These are phyloP conservation scores for Leavenworthia alabamica DNA, from an alignment of 345 rosid genomes.

Conservation along the genomic window DNA sequence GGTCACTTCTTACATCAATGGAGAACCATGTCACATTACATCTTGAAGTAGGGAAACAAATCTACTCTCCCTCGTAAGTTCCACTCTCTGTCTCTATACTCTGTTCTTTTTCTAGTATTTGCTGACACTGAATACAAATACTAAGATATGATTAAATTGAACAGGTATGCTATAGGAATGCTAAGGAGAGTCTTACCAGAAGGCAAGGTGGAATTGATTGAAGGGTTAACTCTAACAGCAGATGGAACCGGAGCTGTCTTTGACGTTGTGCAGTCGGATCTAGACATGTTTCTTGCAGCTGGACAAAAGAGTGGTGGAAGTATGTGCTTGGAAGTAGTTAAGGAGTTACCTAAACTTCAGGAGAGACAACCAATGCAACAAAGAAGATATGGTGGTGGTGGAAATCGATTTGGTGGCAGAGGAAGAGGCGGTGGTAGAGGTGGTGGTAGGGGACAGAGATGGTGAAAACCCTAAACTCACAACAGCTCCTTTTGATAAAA, in stretches of 20 bases:
- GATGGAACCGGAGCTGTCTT: constrained; percentile 84
- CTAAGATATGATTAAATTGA: background rate
- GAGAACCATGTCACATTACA: constrained; percentile 77
- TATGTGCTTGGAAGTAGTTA: constrained; percentile 59
- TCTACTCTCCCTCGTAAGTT: constrained; percentile 69
- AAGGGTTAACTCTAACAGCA: constrained; percentile 70
- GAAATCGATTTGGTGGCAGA: constrained; percentile 13
- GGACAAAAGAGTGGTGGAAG: constrained; percentile 59
- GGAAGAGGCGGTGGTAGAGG: constrained; percentile 31
- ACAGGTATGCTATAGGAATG: constrained; percentile 56
- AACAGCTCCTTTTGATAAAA: background rate
- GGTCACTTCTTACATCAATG: constrained; percentile 83
- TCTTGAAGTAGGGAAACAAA: constrained; percentile 68
- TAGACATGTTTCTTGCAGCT: constrained; percentile 54
- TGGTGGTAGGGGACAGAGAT: constrained; percentile 37
- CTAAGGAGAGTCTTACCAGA: constrained; percentile 86
- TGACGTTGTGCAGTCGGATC: constrained; percentile 58
- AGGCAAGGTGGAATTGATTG: constrained; percentile 71
- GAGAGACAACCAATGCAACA: constrained; percentile 43
- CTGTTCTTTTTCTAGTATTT: background rate
- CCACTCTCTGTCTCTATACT: background rate
- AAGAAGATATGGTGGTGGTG: constrained; percentile 32
- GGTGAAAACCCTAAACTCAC: background rate
- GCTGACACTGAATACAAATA: background rate
- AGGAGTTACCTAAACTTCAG: constrained; percentile 67